Evolutionary conservation across 2,329 filamentous ascomycete genomes (phyloP), one percentile per base, ranked within the genome.

Genomic region (Fusarium veterinarium): DNA sequence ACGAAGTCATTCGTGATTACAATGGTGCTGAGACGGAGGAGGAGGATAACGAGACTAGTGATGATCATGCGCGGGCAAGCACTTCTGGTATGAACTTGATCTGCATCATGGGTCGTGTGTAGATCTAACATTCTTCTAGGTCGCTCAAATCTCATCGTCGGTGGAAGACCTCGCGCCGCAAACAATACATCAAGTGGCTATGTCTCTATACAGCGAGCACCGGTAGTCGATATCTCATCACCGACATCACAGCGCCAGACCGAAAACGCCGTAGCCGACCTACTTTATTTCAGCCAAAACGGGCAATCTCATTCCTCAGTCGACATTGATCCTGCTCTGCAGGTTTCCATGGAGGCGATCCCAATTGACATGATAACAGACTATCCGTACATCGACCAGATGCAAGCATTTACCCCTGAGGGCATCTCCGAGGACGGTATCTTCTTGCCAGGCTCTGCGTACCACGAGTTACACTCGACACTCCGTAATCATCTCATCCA

Each of bases 401-500:
- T 76, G 28, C 80, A 82, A 30, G 72, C 75, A 19, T 80, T 80
- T 28, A 80, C 79, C 1, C 79, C 80, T 0, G 80, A 81, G 6
- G 79, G 79, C 2, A 74, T 75, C 31, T 78, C 76, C 7, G 81
- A 81, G 11, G 81, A 82, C 53, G 84, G 84, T 55, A 81, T 86
- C 25, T 87, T 87, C 64, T 70, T 85, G 6, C 84, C 85, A 3
- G 85, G 84, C 3, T 85, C 84, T 3, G 81, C 82, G 2, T 86
- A 86, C 41, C 83, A 85, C 59, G 84, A 85, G 45, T 76, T 86
- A 3, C 84, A 86, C 60, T 83, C 83, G 4, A 83, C 83, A 3
- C 73, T 86, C 5, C 80, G 84, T 20, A 83, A 84, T 51, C 82
- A 84, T 30, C 80, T 86, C 28, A 82, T 86, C 23, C 82, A 83